Evolutionary conservation across 768 basidiomycete genomes (phyloP).

Genomic region (Suillus plorans): DNA sequence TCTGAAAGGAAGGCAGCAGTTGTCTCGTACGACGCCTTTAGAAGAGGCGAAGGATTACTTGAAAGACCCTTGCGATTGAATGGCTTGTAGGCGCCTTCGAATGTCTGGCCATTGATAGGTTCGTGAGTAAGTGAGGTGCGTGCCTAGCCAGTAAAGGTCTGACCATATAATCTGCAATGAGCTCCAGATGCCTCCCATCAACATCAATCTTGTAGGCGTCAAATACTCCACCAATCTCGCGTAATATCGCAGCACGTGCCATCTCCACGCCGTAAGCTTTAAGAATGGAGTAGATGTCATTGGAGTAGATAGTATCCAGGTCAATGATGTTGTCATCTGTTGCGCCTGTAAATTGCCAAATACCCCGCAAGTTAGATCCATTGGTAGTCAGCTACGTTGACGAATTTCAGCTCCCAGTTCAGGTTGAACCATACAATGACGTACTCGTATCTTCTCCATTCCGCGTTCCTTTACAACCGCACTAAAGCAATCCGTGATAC

Average conservation of each 20-base stretch:
- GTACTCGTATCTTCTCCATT: constrained; percentile 47
- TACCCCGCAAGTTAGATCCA: constrained; percentile 88
- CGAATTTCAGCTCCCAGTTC: not conserved
- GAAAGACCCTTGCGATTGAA: constrained; percentile 97
- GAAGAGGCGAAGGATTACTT: constrained; percentile 88
- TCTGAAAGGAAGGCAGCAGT: constrained; percentile 93
- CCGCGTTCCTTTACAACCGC: constrained; percentile 51
- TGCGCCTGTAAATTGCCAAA: constrained; percentile 74
- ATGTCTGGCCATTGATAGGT: constrained; percentile 61
- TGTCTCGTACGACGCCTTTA: constrained; percentile 98
- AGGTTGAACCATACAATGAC: constrained; percentile 10
- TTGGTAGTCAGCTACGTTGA: constrained; percentile 72
- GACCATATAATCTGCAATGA: constrained; percentile 99
- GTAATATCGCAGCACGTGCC: constrained; percentile 86
- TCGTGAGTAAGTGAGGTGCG: not conserved
- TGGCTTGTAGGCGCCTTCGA: constrained; percentile 96
- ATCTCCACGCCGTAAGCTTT: constrained; percentile 97
- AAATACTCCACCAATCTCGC: constrained; percentile 91
- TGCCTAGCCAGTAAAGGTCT: constrained; percentile 23
- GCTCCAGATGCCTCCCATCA: constrained; percentile 87
- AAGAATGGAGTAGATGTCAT: constrained; percentile 91
- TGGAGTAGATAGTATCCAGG: constrained; percentile 82
- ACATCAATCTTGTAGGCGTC: constrained; percentile 95
- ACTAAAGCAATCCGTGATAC: constrained; percentile 86
- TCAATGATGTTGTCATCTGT: constrained; percentile 63